Conservation (phyloP, 768 basidiomycete species). For the Amanita inopinata region DNA sequence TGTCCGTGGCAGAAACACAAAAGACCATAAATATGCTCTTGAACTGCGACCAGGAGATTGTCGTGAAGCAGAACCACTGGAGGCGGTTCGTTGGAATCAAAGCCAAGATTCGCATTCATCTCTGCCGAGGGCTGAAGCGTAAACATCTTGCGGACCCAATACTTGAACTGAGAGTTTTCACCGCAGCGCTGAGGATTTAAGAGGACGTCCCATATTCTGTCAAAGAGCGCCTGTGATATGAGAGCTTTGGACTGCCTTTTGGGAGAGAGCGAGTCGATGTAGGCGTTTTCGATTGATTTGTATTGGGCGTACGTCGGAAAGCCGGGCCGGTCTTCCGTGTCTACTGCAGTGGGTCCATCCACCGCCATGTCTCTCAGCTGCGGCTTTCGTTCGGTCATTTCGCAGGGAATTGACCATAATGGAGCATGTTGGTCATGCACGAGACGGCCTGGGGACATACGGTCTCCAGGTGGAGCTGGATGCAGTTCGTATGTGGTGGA, state of each 20-base stretch:
- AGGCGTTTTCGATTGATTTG: conserved; percentile 45
- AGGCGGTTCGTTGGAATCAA: conserved; percentile 1
- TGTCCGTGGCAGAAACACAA: conserved; percentile 64
- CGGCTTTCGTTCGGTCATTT: too few relatives aligned
- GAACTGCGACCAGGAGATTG: conserved; percentile 62
- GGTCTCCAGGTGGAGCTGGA: too few relatives aligned
- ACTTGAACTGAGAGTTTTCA: conserved; percentile 63
- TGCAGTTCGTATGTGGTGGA: too few relatives aligned
- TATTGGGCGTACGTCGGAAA: conserved; percentile 58
- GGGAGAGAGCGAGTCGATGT: conserved; percentile 47
- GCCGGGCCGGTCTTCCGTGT: conserved; percentile 24
- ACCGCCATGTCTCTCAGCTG: too few relatives aligned
- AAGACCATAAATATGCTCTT: conserved; percentile 71
- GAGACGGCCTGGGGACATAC: too few relatives aligned
- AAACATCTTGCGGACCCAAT: conserved; percentile 83
- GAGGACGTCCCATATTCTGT: conserved; percentile 63
- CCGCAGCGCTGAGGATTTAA: conserved; percentile 35
- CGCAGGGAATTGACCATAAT: neutral
- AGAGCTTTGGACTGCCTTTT: conserved; percentile 57
- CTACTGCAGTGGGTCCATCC: too few relatives aligned
- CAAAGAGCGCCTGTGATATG: conserved; percentile 61
- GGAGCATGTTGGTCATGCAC: too few relatives aligned
- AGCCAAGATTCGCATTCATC: neutral
- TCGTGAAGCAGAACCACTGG: conserved; percentile 57
- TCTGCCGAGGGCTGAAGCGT: conserved; percentile 23